Percentiles rank a stretch among this genome's conserved stretches.
phyloP scores from a whole-genome alignment of 139 green algal genomes.

The Ulvella scutata region DNA sequence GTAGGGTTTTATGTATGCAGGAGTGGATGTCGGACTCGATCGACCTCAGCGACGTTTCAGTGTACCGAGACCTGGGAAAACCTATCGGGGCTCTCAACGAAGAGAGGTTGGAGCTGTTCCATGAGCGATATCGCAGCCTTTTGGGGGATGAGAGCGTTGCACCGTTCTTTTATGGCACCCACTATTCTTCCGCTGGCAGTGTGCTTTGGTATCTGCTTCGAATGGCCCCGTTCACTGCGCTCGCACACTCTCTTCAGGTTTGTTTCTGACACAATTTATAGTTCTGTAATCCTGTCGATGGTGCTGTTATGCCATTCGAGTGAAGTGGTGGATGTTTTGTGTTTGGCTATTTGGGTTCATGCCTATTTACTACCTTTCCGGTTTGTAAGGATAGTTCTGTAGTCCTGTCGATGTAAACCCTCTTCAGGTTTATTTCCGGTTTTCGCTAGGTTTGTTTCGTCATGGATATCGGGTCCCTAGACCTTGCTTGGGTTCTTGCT shows the following conservation, averaged over 20 bases:
- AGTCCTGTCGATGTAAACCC: too few relatives aligned
- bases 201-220: conserved; percentile 14
- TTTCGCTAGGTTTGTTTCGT: too few relatives aligned
- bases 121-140: conserved; percentile 18
- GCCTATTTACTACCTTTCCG: too few relatives aligned
- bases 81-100: conserved; percentile 83
- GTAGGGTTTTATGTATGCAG: not conserved
- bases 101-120: conserved; percentile 49
- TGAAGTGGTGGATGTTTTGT: too few relatives aligned
- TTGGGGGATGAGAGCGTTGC: conserved; percentile 22
- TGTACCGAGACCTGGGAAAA: conserved; percentile 72
- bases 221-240: not conserved
- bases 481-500: too few relatives aligned
- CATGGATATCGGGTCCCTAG: too few relatives aligned
- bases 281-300: too few relatives aligned
- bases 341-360: too few relatives aligned
- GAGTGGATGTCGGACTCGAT: conserved; percentile 12
- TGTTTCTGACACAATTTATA: too few relatives aligned
- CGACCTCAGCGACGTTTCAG: conserved; percentile 42
- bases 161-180: conserved; percentile 86
- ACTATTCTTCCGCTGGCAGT: conserved; percentile 83
- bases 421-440: too few relatives aligned
- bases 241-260: not conserved
- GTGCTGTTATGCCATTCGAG: too few relatives aligned
- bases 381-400: too few relatives aligned